Base-by-base conservation (phyloP, 176 grass and related monocot species). In the Tillandsia fasciculata region DNA sequence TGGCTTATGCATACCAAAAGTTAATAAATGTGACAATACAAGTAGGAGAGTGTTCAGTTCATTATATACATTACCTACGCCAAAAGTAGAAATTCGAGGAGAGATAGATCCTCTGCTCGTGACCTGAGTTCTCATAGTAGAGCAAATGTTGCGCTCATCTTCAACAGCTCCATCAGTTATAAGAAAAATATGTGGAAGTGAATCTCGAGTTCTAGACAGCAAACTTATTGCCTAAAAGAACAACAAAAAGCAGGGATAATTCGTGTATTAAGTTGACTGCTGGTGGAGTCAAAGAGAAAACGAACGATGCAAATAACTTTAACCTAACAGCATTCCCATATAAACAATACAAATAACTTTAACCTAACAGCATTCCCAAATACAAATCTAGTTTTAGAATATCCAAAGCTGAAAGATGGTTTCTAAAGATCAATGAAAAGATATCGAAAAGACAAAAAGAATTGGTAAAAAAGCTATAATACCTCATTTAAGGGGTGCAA, bases 141-240 rank as follows among this genome's bases (percentile, higher is more conserved):
- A 50, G 67, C 90, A 99, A 79, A 99, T 99, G 53, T 71, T 81
- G 68, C 86, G 85, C 29, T 99, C 90, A 72, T 86, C 80, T n/a
- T 99, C 89, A 85, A 93, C 84, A 1, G 90, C 75, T 78, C 94
- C 94, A 76, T 99, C 94, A 67, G 94, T 99, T 42, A 99, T 68
- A 73, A 99, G 90, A 82, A 88, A 99, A 70, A 99, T 99, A 75
- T 93, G 87, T 48, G 94, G 90, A 73, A 90, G 76, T 15, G 66
- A 71, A 65, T 85, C 85, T 80, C 82, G 82, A 74, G 58, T 74
- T 78, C 81, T 84, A 10, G 82, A 87, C 69, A 93, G 66, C 54
- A 87, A 82, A 10, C 81, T 82, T 77, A 99, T 83, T 67, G 87
- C 94, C 94, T 99, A 20, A 72, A 64, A 49, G 51, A 78, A 69